These are phyloP conservation scores for Rhodamnia rubescens DNA, from an alignment of 345 rosid species.

Conservation along the genomic window DNA sequence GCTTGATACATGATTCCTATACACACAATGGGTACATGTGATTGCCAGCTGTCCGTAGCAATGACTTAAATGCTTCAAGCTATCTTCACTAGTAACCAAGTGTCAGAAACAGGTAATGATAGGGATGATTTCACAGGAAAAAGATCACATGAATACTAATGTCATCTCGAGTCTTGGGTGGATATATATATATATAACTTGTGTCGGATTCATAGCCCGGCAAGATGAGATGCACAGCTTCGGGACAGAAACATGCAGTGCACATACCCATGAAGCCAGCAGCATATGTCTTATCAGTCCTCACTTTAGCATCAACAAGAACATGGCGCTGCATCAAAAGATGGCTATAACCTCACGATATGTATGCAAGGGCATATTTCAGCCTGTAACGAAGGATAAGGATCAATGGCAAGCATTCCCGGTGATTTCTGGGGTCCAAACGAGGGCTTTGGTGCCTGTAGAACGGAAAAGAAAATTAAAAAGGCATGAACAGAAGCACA, in stretches of 20 bases:
- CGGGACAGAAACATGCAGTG: neutral
- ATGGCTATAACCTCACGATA: constrained; percentile 61
- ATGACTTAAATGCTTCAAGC: neutral
- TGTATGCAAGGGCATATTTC: constrained; percentile 62
- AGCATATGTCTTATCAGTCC: constrained; percentile 82
- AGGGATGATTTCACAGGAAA: neutral
- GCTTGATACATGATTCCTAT: neutral
- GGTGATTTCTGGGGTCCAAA: constrained; percentile 85
- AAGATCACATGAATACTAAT: neutral
- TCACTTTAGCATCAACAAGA: constrained; percentile 72
- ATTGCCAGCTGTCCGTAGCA: neutral
- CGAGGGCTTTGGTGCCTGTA: constrained; percentile 81
- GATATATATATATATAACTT: neutral
- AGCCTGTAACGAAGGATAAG: constrained; percentile 61
- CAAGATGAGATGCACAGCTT: neutral
- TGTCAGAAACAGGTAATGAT: neutral
- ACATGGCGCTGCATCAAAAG: constrained; percentile 74
- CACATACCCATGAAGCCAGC: constrained; percentile 80
- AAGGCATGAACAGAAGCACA: neutral
- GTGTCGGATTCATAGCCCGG: neutral
- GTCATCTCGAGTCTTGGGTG: neutral
- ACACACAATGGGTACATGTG: neutral
- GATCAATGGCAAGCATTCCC: constrained; percentile 70
- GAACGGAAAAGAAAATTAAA: neutral
- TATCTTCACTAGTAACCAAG: neutral